These are phyloP conservation scores for Cytidiella melzeri DNA, from an alignment of 768 basidiomycete species.

Conservation along the genomic window DNA sequence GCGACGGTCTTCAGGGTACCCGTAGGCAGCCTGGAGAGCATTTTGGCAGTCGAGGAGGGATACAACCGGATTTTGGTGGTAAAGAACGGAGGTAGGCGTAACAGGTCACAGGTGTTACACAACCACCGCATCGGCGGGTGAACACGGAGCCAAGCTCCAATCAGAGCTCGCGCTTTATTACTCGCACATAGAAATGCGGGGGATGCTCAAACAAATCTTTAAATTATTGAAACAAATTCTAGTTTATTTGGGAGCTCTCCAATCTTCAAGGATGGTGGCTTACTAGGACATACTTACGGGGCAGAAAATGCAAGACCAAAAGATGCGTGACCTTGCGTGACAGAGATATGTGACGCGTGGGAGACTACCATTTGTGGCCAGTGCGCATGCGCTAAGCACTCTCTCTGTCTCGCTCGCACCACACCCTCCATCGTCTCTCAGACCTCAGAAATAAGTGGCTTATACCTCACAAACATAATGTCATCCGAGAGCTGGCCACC, in stretches of 20 bases:
- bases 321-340: no score
- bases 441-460: not conserved
- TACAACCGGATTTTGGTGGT: conserved; percentile 31
- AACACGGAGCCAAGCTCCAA: conserved; percentile 21
- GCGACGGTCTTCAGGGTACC: conserved; percentile 59
- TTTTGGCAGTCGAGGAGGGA: conserved; percentile 45
- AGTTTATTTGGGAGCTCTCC: no score
- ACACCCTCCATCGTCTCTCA: conserved; percentile 53
- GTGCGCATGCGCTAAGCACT: no score
- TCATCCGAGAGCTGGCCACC: conserved; percentile 70
- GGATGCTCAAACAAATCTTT: no score
- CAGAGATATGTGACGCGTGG: no score
- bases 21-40: conserved; percentile 79
- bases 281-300: no score
- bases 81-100: conserved; percentile 30
- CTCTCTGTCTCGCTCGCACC: no score
- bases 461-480: not conserved
- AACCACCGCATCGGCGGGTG: conserved; percentile 19
- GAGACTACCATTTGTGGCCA: no score
- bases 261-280: no score
- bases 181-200: not conserved
- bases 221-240: not conserved
- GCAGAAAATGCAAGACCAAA: no score
- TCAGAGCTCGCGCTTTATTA: conserved; percentile 10
- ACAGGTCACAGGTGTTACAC: conserved; percentile 31